Conservation (phyloP, 1,284 basidiomycete species). For the Boletellus deceptivus region DNA sequence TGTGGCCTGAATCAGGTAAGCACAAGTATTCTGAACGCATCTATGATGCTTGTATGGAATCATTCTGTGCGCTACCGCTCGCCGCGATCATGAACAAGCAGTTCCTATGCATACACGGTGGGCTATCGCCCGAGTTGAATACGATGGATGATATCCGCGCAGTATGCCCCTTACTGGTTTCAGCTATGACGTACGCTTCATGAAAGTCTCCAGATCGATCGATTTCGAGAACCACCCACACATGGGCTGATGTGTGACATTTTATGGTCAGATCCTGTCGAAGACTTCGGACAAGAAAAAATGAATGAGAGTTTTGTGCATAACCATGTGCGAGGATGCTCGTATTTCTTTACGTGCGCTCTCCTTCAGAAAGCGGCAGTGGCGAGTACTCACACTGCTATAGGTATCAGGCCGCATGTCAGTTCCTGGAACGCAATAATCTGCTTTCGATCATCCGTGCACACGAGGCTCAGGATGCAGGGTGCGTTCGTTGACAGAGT, state of each 20-base stretch:
- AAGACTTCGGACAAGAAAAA: conserved; percentile 93
- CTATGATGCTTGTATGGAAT: conserved; percentile 91
- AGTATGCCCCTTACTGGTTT: conserved; percentile 40
- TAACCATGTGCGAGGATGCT: conserved; percentile 94
- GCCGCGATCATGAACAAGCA: conserved; percentile 98
- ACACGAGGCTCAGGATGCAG: conserved; percentile 94
- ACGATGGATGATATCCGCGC: conserved; percentile 87
- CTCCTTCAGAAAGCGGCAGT: not conserved
- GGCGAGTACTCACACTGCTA: conserved; percentile 4
- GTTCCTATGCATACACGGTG: conserved; percentile 94
- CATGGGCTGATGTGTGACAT: conserved; percentile 95
- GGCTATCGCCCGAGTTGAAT: conserved; percentile 86
- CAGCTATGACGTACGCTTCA: conserved; percentile 1
- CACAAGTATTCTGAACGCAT: conserved; percentile 92
- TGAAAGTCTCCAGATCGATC: conserved; percentile 65
- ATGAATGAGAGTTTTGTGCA: conserved; percentile 84
- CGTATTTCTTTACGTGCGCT: conserved; percentile 87
- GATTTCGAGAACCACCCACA: conserved; percentile 93
- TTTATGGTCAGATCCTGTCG: conserved; percentile 92
- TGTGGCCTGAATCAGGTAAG: conserved; percentile 59
- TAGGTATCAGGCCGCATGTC: conserved; percentile 88
- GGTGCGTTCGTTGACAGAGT: conserved; percentile 46
- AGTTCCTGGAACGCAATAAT: conserved; percentile 93
- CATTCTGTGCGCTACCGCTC: conserved; percentile 88
- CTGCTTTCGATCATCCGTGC: conserved; percentile 93